phyloP scores from a whole-genome alignment of 805 yeast genomes.

The Saccharomycopsis fibuligera region DNA sequence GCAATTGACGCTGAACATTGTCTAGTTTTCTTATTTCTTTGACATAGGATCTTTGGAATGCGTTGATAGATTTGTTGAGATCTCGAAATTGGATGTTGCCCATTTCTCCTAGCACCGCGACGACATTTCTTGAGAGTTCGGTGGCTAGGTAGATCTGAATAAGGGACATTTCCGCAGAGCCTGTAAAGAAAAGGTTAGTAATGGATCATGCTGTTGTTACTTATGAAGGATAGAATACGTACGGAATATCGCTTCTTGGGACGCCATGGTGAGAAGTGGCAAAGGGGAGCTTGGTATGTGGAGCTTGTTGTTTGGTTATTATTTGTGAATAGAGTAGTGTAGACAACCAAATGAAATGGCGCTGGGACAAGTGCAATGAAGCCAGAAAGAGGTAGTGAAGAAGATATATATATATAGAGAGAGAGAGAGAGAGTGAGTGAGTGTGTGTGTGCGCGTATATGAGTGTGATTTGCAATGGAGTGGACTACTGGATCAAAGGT shows the following conservation, averaged over 20 bases:
- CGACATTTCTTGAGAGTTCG: conserved; percentile 81
- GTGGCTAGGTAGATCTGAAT: conserved; percentile 88
- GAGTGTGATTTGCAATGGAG: too few species aligned
- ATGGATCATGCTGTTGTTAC: background rate
- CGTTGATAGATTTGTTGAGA: conserved; percentile 34
- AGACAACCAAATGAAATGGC: too few species aligned
- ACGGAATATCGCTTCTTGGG: conserved; percentile 23
- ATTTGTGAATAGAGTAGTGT: too few species aligned
- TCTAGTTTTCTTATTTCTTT: conserved; percentile 36
- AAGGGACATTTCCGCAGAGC: conserved; percentile 97
- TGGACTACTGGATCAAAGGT: too few species aligned
- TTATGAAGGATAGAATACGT: conserved; percentile 5
- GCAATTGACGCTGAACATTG: conserved; percentile 45
- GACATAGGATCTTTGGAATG: conserved; percentile 42
- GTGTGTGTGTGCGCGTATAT: too few species aligned
- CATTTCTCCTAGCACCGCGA: conserved; percentile 80
- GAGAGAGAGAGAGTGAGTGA: too few species aligned
- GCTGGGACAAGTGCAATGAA: too few species aligned
- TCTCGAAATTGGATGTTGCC: conserved; percentile 58
- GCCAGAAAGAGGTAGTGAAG: too few species aligned
- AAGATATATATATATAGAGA: too few species aligned
- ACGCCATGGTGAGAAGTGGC: background rate
- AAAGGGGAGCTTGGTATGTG: background rate
- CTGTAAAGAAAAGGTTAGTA: conserved; percentile 1
- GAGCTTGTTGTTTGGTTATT: too few species aligned